phyloP scores from a whole-genome alignment of 2,329 filamentous ascomycete genomes.

The Dactylellina cionopaga region DNA sequence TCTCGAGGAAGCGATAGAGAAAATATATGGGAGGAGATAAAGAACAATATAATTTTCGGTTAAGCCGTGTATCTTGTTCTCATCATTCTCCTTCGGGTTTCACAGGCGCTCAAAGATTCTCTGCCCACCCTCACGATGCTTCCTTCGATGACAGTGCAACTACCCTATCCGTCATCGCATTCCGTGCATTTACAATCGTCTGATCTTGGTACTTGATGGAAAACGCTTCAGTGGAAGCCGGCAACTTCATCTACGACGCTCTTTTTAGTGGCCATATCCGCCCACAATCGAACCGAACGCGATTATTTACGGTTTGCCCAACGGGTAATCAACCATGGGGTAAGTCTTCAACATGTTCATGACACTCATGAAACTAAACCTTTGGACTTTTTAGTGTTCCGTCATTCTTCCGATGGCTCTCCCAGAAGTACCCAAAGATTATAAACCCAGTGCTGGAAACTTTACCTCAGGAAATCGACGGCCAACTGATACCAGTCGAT shows the following conservation, averaged over 20 bases:
- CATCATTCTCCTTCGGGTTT: constrained; percentile 50
- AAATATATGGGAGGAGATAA: constrained; percentile 33
- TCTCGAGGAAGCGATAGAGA: not conserved
- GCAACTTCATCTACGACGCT: constrained; percentile 28
- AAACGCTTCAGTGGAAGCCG: constrained; percentile 39
- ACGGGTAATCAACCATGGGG: constrained; percentile 33
- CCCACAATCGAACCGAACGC: not conserved
- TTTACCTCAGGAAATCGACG: constrained; percentile 81
- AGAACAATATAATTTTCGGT: constrained; percentile 51
- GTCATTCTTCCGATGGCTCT: constrained; percentile 76
- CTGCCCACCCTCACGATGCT: constrained; percentile 40
- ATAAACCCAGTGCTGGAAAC: constrained; percentile 92
- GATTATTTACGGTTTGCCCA: not conserved
- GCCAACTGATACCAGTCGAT: constrained; percentile 84
- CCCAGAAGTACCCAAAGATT: constrained; percentile 97
- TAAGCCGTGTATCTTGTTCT: constrained; percentile 52
- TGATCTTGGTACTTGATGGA: constrained; percentile 52
- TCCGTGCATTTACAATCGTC: constrained; percentile 38
- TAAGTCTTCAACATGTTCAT: not conserved
- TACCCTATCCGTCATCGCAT: constrained; percentile 27
- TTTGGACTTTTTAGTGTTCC: constrained; percentile 55
- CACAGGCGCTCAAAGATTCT: constrained; percentile 48
- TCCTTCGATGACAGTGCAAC: constrained; percentile 43
- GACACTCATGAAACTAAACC: no score
- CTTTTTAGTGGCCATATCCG: constrained; percentile 21